Evolutionary conservation across 208 protist genomes (phyloP), one percentile per base, ranked within the genome.

Genomic region (Crithidia sp.): DNA sequence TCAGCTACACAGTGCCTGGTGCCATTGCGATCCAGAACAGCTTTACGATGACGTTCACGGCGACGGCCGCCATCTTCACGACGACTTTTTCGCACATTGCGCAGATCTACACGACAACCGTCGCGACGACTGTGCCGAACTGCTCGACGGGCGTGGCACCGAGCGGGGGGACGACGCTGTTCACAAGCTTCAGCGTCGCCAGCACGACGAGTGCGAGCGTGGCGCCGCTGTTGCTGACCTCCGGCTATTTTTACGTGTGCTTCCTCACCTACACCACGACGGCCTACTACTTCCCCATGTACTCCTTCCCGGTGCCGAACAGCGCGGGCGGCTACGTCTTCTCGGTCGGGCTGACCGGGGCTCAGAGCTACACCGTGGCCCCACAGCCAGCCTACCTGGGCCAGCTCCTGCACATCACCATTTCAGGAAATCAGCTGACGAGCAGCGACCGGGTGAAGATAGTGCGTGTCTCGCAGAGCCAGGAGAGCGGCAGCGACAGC

Each of bases 171-270:
- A 82, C 60, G 5, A 84, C 76, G 17, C 53, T 17, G 43, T 95
- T 97, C 80, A 88, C 84, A 19, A 86, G 19, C 60, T 95, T 97
- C 79, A 90, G 76, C n/a, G 52, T 56, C n/a, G 65, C 61, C 54
- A 84, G 64, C 77, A 49, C 63, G 17, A 86, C 77, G 36, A 56
- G 68, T 63, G 91, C 90, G 14, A 86, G 80, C 36, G 89, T 97
- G 41, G 14, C 66, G 39, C 86, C 91, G 40, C 64, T 58, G 28
- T 70, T 97, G 17, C 49, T 83, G 56, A 59, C 55, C 28, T 67
- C 90, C 7, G 91, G 82, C 40, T 95, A 91, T 69, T 95, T 83
- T 77, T 96, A 82, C 59, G 83, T 97, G 9, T 97, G 93, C 75
- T 97, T 97, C 74, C 68, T 80, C 59, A 89, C 88, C 13, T 87